Evolutionary conservation across 805 yeast genomes (phyloP).

Genomic region (Candida dajiaensis): DNA sequence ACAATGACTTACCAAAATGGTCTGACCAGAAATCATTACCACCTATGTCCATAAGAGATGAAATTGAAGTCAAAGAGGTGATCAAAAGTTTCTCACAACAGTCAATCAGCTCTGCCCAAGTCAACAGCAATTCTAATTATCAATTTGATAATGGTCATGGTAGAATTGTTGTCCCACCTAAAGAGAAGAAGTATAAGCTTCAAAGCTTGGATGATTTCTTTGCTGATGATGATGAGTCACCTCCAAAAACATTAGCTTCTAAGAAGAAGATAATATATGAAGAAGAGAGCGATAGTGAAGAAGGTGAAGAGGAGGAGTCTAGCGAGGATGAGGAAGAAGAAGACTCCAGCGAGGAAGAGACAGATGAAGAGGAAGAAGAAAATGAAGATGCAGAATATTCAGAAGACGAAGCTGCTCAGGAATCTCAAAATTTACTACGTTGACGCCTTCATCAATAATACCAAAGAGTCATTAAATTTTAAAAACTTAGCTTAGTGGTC

Average conservation of each 20-base stretch:
- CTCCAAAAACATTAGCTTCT: constrained; percentile 1
- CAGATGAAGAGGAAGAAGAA: constrained; percentile 10
- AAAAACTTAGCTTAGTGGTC: not conserved
- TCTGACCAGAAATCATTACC: constrained; percentile 28
- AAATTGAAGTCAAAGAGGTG: constrained; percentile 35
- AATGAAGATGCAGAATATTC: constrained; percentile 18
- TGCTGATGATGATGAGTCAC: constrained; percentile 32
- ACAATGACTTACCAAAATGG: constrained; percentile 40
- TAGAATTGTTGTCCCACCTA: not conserved
- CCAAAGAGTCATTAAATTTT: not conserved
- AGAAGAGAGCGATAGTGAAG: constrained; percentile 21
- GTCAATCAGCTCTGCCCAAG: constrained; percentile 22
- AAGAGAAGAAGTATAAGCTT: constrained; percentile 42
- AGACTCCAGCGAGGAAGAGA: constrained; percentile 20
- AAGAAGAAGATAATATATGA: constrained; percentile 13
- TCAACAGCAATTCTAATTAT: not conserved
- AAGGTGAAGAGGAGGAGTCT: constrained; percentile 24
- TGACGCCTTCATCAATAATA: not conserved
- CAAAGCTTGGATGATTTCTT: constrained; percentile 89
- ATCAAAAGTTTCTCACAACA: constrained; percentile 20
- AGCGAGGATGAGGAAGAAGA: constrained; percentile 23
- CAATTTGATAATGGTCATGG: not conserved
- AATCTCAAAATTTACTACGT: constrained; percentile 11
- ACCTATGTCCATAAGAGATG: constrained; percentile 30
- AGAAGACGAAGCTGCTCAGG: constrained; percentile 20